Conservation (phyloP, 176 grass and related monocot genomes). For the Musa schizocarpa region DNA sequence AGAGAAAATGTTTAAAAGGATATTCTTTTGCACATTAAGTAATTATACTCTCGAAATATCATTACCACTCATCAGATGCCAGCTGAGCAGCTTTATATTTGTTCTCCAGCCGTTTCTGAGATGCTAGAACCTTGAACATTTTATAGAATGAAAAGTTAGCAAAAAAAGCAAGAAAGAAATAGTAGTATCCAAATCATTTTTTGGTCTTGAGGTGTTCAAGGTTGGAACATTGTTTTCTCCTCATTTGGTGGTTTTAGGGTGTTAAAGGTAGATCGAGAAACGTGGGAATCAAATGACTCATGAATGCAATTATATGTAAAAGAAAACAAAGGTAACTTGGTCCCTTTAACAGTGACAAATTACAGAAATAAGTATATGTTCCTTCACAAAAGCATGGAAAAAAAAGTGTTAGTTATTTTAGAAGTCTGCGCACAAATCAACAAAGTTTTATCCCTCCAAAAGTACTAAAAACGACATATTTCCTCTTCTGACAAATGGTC, state of each 20-base stretch:
- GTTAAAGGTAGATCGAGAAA: too few species aligned
- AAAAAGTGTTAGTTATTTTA: background rate
- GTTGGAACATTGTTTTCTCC: too few species aligned
- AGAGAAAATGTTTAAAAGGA: background rate
- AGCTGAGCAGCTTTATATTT: slow-evolving; percentile 92
- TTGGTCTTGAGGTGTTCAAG: too few species aligned
- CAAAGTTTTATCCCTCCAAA: background rate
- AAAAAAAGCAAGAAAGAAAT: background rate
- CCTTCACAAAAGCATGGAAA: background rate
- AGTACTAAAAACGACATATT: background rate
- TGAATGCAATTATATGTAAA: too few species aligned
- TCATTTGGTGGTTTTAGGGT: too few species aligned
- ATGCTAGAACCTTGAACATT: slow-evolving; percentile 82
- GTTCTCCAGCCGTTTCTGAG: slow-evolving; percentile 86
- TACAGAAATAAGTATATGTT: background rate
- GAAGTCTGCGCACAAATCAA: background rate
- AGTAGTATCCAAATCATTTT: background rate
- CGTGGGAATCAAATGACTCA: too few species aligned
- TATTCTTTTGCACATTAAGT: background rate
- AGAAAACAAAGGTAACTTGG: too few species aligned
- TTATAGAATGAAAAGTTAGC: background rate
- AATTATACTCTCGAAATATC: background rate
- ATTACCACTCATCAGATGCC: slow-evolving; percentile 85
- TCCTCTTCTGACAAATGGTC: background rate
- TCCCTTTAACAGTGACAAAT: background rate